These are phyloP conservation scores for Avena eriantha DNA, from an alignment of 176 grass and related monocot species.

Conservation along the genomic window DNA sequence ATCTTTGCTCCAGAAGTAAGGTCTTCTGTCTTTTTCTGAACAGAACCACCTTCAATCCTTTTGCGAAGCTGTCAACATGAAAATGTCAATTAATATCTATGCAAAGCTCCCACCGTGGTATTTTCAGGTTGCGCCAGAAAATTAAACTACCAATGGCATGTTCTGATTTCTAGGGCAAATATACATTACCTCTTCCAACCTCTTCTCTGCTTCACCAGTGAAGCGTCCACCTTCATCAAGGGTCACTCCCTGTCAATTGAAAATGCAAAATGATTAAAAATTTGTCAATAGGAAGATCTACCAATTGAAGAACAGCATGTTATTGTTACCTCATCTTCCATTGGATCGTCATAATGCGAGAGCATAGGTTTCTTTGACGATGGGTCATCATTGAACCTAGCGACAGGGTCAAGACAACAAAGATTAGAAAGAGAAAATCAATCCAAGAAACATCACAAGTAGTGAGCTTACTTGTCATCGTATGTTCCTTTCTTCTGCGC, in stretches of 20 bases:
- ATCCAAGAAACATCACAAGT: conserved; percentile 15
- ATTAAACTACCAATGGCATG: not conserved
- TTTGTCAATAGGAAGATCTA: conserved; percentile 18
- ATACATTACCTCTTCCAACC: conserved; percentile 71
- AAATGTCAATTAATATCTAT: conserved; percentile 31
- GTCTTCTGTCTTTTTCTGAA: conserved; percentile 69
- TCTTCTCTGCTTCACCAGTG: conserved; percentile 79
- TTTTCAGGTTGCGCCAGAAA: conserved; percentile 23
- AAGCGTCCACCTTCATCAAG: conserved; percentile 88
- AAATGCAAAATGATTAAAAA: conserved; percentile 37
- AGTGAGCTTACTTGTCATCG: conserved; percentile 72
- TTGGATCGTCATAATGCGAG: conserved; percentile 82
- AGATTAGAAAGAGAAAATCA: not conserved
- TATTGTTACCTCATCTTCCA: conserved; percentile 73
- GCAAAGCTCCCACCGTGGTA: not conserved
- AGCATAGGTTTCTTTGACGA: conserved; percentile 70
- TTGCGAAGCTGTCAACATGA: conserved; percentile 74
- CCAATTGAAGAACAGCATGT: conserved; percentile 29
- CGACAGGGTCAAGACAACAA: conserved; percentile 19
- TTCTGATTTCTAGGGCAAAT: not conserved
- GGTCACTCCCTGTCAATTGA: conserved; percentile 63
- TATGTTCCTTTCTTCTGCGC: conserved; percentile 90
- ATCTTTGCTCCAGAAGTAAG: conserved; percentile 62
- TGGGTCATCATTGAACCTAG: conserved; percentile 78
- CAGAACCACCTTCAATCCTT: conserved; percentile 68